Conservation (phyloP, 306 rosid species). For the Cucurbita pepo region DNA sequence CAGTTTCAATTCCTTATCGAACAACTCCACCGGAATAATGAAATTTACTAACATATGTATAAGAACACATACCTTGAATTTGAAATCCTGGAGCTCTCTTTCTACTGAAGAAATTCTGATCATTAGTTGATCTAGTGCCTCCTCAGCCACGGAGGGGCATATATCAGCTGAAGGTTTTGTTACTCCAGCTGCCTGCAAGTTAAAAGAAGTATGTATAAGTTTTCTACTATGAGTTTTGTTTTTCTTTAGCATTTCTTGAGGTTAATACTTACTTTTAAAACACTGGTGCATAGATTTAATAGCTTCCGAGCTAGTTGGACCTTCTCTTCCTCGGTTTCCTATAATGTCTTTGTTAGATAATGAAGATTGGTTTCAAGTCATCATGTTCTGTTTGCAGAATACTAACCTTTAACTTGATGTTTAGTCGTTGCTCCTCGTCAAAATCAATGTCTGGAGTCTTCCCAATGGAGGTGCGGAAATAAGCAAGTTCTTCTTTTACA, state of each 20-base stretch:
- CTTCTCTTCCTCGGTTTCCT: slow-evolving; percentile 84
- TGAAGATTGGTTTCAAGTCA: not conserved
- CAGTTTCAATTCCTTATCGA: not conserved
- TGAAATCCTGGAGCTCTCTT: slow-evolving; percentile 55
- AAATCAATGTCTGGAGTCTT: slow-evolving; percentile 27
- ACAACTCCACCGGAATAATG: not conserved
- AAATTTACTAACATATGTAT: not conserved
- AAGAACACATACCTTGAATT: slow-evolving; percentile 40
- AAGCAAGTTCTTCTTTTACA: slow-evolving; percentile 50
- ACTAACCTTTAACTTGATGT: slow-evolving; percentile 57
- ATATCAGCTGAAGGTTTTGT: slow-evolving; percentile 32
- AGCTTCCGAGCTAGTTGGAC: slow-evolving; percentile 59
- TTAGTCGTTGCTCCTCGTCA: slow-evolving; percentile 65
- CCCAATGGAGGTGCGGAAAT: slow-evolving; percentile 45
- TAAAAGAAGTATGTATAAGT: not conserved
- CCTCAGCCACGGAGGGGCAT: slow-evolving; percentile 57
- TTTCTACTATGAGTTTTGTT: not conserved
- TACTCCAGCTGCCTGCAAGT: slow-evolving; percentile 70
- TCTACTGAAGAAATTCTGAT: slow-evolving; percentile 41
- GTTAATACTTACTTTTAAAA: slow-evolving; percentile 41
- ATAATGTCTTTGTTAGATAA: slow-evolving; percentile 11
- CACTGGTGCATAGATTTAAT: slow-evolving; percentile 45
- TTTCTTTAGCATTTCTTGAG: not conserved
- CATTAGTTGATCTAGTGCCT: slow-evolving; percentile 46
- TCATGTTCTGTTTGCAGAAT: not conserved